Evolutionary conservation across 495 filamentous ascomycete genomes (phyloP).

Genomic region (Penicillium riverlandense): DNA sequence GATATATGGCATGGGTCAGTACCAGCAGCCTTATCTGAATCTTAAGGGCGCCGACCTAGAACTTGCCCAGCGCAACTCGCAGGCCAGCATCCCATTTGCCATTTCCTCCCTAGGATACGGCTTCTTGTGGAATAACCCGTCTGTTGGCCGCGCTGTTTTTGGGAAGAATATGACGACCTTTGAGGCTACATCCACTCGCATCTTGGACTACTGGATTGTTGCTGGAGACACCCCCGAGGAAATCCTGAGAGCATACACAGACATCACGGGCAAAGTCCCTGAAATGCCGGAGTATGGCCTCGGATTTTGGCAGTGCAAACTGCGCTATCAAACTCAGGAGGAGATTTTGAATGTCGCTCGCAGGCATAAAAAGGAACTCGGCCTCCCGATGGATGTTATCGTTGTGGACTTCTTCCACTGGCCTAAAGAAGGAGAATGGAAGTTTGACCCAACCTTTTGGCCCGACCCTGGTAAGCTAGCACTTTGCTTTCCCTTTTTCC

Average conservation of each 20-base stretch:
- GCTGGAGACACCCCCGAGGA: constrained; percentile 44
- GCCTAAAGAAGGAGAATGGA: constrained; percentile 53
- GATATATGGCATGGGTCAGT: constrained; percentile 58
- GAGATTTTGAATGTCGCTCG: constrained; percentile 43
- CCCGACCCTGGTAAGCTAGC: constrained; percentile 40
- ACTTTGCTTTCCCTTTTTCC: too few species aligned
- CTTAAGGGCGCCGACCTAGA: constrained; percentile 51
- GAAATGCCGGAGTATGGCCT: constrained; percentile 57
- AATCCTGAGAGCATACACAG: constrained; percentile 45
- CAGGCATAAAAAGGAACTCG: constrained; percentile 43
- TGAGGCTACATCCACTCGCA: constrained; percentile 45
- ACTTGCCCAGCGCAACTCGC: constrained; percentile 54
- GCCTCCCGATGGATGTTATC: constrained; percentile 44
- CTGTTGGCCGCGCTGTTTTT: constrained; percentile 47
- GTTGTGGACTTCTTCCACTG: constrained; percentile 57
- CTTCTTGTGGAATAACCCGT: constrained; percentile 53
- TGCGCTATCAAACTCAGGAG: constrained; percentile 53
- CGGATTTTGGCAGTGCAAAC: constrained; percentile 57
- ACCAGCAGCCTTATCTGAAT: constrained; percentile 49
- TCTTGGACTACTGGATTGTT: constrained; percentile 52
- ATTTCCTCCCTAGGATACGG: constrained; percentile 50
- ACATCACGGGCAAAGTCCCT: constrained; percentile 44
- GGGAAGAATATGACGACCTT: constrained; percentile 53
- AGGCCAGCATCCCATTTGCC: constrained; percentile 49
- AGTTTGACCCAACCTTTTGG: constrained; percentile 50